These are phyloP conservation scores for Orbilia javanica DNA, from an alignment of 2,329 filamentous ascomycete species.

Conservation along the genomic window DNA sequence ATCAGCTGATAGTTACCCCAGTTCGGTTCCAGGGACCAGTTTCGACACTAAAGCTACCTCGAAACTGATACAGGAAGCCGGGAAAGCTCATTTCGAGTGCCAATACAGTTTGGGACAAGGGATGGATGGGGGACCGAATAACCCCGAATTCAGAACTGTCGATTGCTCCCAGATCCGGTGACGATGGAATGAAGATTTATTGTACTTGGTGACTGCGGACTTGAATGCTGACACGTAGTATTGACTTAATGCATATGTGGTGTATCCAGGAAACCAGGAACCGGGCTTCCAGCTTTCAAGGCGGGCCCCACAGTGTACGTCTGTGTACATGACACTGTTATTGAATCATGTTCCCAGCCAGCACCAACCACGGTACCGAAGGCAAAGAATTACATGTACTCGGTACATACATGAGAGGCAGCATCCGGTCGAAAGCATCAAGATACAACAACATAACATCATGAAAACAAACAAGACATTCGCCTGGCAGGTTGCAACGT, in stretches of 20 bases:
- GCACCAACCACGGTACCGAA: too few relatives aligned
- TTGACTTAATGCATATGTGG: conserved; percentile 15
- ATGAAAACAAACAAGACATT: not conserved
- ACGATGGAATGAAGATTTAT: conserved; percentile 7
- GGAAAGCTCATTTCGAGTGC: conserved; percentile 34
- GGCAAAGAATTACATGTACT: too few relatives aligned
- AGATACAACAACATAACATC: conserved; percentile 1
- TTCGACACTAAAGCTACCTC: conserved; percentile 14
- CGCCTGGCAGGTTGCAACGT: not conserved
- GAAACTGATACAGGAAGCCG: conserved; percentile 37
- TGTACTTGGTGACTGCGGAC: not conserved
- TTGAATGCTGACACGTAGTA: conserved; percentile 17
- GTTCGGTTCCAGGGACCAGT: conserved; percentile 14
- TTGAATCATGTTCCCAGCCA: too few relatives aligned
- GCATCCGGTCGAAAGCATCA: too few relatives aligned
- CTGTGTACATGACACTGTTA: not conserved
- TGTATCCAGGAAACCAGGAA: conserved; percentile 27
- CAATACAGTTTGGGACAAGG: conserved; percentile 13
- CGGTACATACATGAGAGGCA: too few relatives aligned
- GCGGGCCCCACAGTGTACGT: not conserved
- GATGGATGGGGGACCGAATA: conserved; percentile 5
- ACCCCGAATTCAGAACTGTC: conserved; percentile 7
- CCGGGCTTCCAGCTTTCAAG: not conserved
- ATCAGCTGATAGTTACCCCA: conserved; percentile 52
- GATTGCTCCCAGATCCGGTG: conserved; percentile 11